These are phyloP conservation scores for Suhomyces bolitotheri DNA, from an alignment of 1,139 yeast species.

Conservation along the genomic window DNA sequence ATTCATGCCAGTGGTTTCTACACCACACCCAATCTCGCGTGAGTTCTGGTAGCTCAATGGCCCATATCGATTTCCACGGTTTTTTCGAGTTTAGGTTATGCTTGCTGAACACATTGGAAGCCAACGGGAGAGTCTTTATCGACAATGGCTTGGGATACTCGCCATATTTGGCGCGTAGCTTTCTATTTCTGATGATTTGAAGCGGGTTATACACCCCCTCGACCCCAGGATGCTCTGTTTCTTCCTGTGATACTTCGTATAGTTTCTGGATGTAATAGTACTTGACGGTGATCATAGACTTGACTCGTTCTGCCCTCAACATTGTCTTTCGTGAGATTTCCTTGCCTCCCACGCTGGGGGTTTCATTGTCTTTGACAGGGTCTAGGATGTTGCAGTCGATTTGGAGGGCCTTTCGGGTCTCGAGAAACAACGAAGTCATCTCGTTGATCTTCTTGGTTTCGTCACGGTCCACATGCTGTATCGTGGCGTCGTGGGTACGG, in stretches of 20 bases:
- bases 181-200: slow-evolving; percentile 73
- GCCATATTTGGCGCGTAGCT: slow-evolving; percentile 45
- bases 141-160: slow-evolving; percentile 40
- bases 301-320: slow-evolving; percentile 55
- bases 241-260: slow-evolving; percentile 20
- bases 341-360: slow-evolving; percentile 15
- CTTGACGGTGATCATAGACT: slow-evolving; percentile 50
- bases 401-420: slow-evolving; percentile 43
- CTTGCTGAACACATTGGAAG: slow-evolving; percentile 56
- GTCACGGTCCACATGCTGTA: slow-evolving; percentile 4
- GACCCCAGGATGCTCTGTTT: slow-evolving; percentile 42
- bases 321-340: slow-evolving; percentile 39
- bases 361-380: slow-evolving; percentile 19
- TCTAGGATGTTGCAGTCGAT: slow-evolving; percentile 44
- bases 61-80: slow-evolving; percentile 56
- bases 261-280: slow-evolving; percentile 49
- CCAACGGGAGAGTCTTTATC: slow-evolving; percentile 44
- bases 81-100: slow-evolving; percentile 31
- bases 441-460: slow-evolving; percentile 43
- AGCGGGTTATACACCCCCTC: slow-evolving; percentile 80
- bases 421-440: slow-evolving; percentile 43
- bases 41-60: slow-evolving; percentile 63
- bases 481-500: background rate
- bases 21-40: slow-evolving; percentile 69
- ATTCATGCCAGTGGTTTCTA: slow-evolving; percentile 60